Base-by-base conservation (phyloP, 192 early-diverging fungal genomes). In the Entomortierella beljakovae region DNA sequence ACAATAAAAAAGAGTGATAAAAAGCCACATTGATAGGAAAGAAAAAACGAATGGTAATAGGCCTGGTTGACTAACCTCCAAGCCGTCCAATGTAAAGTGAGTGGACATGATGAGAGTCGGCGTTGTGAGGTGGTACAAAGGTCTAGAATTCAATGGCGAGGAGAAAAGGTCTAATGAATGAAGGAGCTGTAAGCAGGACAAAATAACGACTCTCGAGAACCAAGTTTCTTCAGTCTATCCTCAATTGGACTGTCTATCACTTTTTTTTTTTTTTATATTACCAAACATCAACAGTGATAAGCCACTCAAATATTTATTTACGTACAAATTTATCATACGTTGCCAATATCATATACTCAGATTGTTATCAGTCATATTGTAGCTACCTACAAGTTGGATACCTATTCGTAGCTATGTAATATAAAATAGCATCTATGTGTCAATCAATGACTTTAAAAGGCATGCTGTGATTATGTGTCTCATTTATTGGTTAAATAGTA, bases 71-170 rank as follows among this genome's bases (percentile, higher is more conserved):
- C 43, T 46, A 43, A 77, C 73, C 73, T 77, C 73, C 54, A 77
- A 57, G 33, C 73, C 73, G 35, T 77, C 73, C 65, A 77, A 59
- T 62, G 46, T 59, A n/a, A 77, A 77, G 33, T 40, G 35, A 55
- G 65, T 68, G 59, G 73, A 68, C 73, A 77, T 77, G 65, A 54
- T 63, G 69, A 37, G 69, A 33, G 53, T 43, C 26, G 49, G 49
- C 10, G 49, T 55, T 37, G 26, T 50, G 31, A 51, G 58, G 62
- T 61, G 64, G 26, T 18, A 33, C 9, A 59, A 46, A 15, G 63
- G 23, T 32, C 32, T 38, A 54, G 52, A 33, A 43, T 34, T 54
- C 22, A 56, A 59, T 49, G 67, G 28, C 33, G 33, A 43, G 42
- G 31, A 49, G 32, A 32, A 31, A 35, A 42, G 29, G 56, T 42